Evolutionary conservation across 257 asterid species (phyloP), one percentile per base, ranked within the genome.

Genomic region (Phtheirospermum japonicum): DNA sequence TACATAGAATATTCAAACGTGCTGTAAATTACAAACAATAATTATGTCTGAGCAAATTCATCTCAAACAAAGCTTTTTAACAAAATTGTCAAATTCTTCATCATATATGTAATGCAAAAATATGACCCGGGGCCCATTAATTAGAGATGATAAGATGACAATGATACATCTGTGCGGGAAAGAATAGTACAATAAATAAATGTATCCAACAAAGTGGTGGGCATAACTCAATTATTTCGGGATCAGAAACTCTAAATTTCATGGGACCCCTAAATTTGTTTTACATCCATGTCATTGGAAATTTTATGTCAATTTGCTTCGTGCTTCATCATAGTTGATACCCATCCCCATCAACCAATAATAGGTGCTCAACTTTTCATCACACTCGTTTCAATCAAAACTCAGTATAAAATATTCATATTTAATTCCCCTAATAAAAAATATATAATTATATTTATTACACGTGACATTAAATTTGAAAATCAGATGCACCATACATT

Each of bases 201-300:
- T 66, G 64, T 54, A 43, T 52, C 64, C 73, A 65, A 55, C 64
- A 61, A 42, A 42, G 73, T 66, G 68, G 74, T 36, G 68, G 48
- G 61, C 55, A 23, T 53, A 58, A 17, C 65, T 59, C 72, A 51
- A 64, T 74, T 69, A 64, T 59, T 61, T 53, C 46, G 9, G 60
- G 56, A 53, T 39, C 59, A 19, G 28, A 1, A 67, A 46, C 45
- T 52, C n/a, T 62, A 2, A 43, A 60, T 45, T 11, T 60, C 18
- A 39, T 54, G 59, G 59, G 50, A 6, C 59, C 58, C 59, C 48
- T 32, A 18, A 4, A 6, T 9, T 63, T 63, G 68, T 49, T 63
- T 20, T 63, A 37, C 45, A 50, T 50, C 68, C 10, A 23, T 36
- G 28, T 54, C 61, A 51, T 48, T 36, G 42, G 32, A 13, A 28